Evolutionary conservation across 441 rosid genomes (phyloP), one percentile per base, ranked within the genome.

Genomic region (Syzygium syzygioides): DNA sequence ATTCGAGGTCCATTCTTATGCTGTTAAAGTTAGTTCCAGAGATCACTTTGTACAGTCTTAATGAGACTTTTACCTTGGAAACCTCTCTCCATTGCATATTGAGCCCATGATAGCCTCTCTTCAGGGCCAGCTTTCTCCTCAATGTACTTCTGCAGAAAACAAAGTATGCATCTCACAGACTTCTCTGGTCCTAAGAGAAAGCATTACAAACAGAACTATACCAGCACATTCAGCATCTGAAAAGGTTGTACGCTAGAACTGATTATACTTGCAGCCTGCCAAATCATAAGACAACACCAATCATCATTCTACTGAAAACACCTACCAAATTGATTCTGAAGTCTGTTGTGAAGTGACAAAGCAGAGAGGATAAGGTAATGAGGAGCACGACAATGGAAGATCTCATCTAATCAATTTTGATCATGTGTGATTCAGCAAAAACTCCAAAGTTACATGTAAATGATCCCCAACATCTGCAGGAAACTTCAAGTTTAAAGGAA

Each of bases 191-290:
- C 62, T 14, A 6, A 13, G 30, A 68, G 87, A 76, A 79, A 15
- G 87, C 48, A 20, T 14, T 26, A 11, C 30, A 59, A 17, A 28
- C 86, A 87, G 80, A 15, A 64, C n/a, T 30, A 86, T 92, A 94
- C 96, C 94, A 90, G 88, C 34, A 93, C 18, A 52, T 92, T 88
- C 79, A 89, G 20, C 95, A 93, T 95, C 54, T 89, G 91, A 87
- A 93, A 92, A 91, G 96, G 96, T 60, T 95, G 96, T 76, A 93
- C 89, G 94, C 94, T 92, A 41, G 94, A 93, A 92, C 90, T 90
- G 86, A 95, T 32, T 88, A 93, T 88, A 90, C 91, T 92, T 90
- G 94, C 94, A 89, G 53, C 94, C 95, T 95, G 92, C 41, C 45
- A 86, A 55, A 86, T 18, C 59, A 85, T 14, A 86, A 37, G 48